Conservation (phyloP, 208 protist species). For the Leptomonas seymouri region DNA sequence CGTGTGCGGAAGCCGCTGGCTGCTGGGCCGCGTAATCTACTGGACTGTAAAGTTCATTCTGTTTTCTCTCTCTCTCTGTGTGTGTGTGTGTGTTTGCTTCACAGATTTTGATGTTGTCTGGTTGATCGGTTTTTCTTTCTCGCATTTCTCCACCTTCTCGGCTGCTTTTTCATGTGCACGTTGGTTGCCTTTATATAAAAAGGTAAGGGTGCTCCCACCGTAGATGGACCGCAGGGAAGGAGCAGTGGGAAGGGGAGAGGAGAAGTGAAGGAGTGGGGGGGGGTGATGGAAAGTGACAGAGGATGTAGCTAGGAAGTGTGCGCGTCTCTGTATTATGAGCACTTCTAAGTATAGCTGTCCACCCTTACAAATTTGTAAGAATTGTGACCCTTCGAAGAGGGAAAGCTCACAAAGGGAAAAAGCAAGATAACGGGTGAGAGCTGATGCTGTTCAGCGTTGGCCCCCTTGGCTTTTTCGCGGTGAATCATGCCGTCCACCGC, state of each 20-base stretch:
- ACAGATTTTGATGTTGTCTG: background rate
- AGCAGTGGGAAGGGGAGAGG: background rate
- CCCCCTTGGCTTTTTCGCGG: too few relatives aligned
- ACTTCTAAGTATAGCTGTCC: background rate
- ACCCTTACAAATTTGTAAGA: background rate
- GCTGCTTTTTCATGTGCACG: background rate
- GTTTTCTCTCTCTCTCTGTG: background rate
- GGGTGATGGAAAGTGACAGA: background rate
- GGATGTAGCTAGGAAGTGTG: background rate
- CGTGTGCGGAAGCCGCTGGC: too few relatives aligned
- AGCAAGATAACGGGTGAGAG: background rate
- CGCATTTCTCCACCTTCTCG: too few relatives aligned
- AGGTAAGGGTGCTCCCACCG: background rate
- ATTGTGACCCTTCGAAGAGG: too few relatives aligned
- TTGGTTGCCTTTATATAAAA: background rate
- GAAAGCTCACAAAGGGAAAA: background rate
- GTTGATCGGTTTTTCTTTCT: background rate
- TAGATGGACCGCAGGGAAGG: background rate
- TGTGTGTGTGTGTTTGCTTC: too few relatives aligned
- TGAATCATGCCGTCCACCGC: too few relatives aligned
- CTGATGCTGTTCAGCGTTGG: too few relatives aligned
- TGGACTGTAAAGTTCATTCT: background rate
- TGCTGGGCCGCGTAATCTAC: background rate
- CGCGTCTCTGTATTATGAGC: background rate
- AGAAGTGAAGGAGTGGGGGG: too few relatives aligned